phyloP scores from a whole-genome alignment of 2,329 filamentous ascomycete species.

The Xylaria sp. region DNA sequence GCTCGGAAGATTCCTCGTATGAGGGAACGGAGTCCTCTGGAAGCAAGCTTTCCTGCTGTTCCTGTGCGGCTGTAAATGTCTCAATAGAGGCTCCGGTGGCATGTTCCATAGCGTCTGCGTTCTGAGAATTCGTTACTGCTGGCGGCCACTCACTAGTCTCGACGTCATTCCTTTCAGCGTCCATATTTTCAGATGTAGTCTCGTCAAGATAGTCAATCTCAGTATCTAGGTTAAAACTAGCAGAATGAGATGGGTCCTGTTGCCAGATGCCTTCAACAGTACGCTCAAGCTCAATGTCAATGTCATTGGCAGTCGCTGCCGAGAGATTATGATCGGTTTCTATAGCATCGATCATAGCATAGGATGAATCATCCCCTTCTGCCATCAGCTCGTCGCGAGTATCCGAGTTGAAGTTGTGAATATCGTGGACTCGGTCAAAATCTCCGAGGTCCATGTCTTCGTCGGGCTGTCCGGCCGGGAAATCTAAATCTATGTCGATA shows the following conservation, averaged over 20 bases:
- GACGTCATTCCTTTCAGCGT: slow-evolving; percentile 27
- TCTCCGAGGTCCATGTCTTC: slow-evolving; percentile 51
- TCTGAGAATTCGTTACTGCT: slow-evolving; percentile 18
- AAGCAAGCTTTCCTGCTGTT: slow-evolving; percentile 18
- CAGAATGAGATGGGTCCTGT: slow-evolving; percentile 32
- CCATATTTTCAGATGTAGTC: slow-evolving; percentile 32
- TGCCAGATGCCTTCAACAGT: slow-evolving; percentile 47
- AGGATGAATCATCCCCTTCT: slow-evolving; percentile 50
- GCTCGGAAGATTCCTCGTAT: not conserved
- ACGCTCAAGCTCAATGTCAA: slow-evolving; percentile 50
- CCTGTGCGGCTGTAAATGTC: slow-evolving; percentile 8
- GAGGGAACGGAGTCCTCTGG: slow-evolving; percentile 17
- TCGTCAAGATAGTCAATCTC: slow-evolving; percentile 45
- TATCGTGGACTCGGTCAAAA: slow-evolving; percentile 46
- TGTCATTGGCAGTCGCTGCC: slow-evolving; percentile 44
- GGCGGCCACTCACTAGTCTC: slow-evolving; percentile 36
- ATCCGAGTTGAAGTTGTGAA: slow-evolving; percentile 49
- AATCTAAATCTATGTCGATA: slow-evolving; percentile 52
- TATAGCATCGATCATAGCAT: slow-evolving; percentile 50
- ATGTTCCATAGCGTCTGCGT: slow-evolving; percentile 22
- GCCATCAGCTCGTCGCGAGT: slow-evolving; percentile 51
- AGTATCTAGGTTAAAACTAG: slow-evolving; percentile 35
- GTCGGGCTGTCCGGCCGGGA: slow-evolving; percentile 47
- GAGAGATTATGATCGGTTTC: slow-evolving; percentile 45
- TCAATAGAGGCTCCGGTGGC: slow-evolving; percentile 24